Percentiles rank a stretch among this genome's conserved stretches.
phyloP scores from a whole-genome alignment of 2,329 filamentous ascomycete species.

The Chaetomium sp. region DNA sequence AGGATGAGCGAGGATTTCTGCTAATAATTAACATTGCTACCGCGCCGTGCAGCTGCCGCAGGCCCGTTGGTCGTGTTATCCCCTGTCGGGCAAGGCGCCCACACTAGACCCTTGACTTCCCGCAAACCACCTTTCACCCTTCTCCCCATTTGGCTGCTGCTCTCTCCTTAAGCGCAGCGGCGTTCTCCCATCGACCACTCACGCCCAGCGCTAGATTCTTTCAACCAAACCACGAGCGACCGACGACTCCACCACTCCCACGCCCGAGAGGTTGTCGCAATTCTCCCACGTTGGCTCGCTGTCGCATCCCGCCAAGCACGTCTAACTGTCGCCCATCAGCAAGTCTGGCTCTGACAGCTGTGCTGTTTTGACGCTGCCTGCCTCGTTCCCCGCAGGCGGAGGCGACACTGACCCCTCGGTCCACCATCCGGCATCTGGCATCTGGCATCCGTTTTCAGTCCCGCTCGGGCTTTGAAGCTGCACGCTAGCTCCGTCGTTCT shows the following conservation, averaged over 20 bases:
- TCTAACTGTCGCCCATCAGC: conserved; percentile 18
- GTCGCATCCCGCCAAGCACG: conserved; percentile 22
- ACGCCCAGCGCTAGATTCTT: conserved; percentile 6
- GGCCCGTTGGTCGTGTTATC: conserved; percentile 15
- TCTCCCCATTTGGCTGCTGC: conserved; percentile 24
- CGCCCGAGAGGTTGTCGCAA: conserved; percentile 27
- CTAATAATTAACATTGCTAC: conserved; percentile 4
- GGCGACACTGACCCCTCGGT: conserved; percentile 11
- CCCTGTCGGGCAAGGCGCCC: conserved; percentile 26
- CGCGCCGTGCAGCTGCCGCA: conserved; percentile 22
- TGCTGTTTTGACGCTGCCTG: conserved; percentile 23
- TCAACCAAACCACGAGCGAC: conserved; percentile 15
- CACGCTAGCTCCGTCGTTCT: conserved; percentile 28
- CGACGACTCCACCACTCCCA: conserved; percentile 25
- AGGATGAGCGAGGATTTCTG: background rate
- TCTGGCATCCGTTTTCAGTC: conserved; percentile 18
- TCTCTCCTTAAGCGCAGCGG: conserved; percentile 29
- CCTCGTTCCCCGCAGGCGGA: conserved; percentile 26
- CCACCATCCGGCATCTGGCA: conserved; percentile 13
- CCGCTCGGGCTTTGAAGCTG: conserved; percentile 27
- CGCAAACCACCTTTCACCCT: conserved; percentile 15
- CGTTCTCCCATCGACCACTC: conserved; percentile 22
- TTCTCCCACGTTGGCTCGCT: conserved; percentile 23
- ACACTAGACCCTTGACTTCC: conserved; percentile 22
- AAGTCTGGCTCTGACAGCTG: conserved; percentile 22